phyloP scores from a whole-genome alignment of 768 basidiomycete genomes.

The Pleurotus pulmonarius region DNA sequence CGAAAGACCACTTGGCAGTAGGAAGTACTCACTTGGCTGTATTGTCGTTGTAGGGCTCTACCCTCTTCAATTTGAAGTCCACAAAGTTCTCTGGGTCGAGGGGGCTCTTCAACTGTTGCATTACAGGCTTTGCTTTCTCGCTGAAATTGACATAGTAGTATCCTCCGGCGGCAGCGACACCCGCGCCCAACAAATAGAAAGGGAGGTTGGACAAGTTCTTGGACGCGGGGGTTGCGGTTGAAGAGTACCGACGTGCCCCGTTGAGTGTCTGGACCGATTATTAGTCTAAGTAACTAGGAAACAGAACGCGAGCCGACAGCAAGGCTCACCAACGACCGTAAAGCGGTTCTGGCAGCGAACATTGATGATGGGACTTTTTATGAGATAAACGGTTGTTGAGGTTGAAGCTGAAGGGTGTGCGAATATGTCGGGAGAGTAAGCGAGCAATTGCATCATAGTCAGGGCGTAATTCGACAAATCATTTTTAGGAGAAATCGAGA shows the following conservation, averaged over 20 bases:
- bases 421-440: conserved; percentile 2
- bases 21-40: conserved; percentile 57
- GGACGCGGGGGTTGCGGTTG: conserved; percentile 37
- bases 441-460: conserved; percentile 9
- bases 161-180: conserved; percentile 36
- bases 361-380: background rate
- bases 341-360: conserved; percentile 16
- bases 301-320: no score
- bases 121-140: conserved; percentile 20
- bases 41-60: conserved; percentile 93
- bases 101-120: conserved; percentile 58
- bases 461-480: background rate
- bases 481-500: background rate
- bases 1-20: no score
- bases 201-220: conserved; percentile 48
- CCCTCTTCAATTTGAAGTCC: conserved; percentile 78
- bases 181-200: conserved; percentile 44
- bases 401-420: background rate
- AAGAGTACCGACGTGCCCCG: conserved; percentile 36
- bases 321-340: conserved; percentile 39
- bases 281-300: no score
- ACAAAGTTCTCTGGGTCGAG: conserved; percentile 73
- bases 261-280: conserved; percentile 20
- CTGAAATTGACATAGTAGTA: conserved; percentile 49
- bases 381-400: background rate